Base-by-base conservation (phyloP, 495 filamentous ascomycete species). In the Platismatia glauca region DNA sequence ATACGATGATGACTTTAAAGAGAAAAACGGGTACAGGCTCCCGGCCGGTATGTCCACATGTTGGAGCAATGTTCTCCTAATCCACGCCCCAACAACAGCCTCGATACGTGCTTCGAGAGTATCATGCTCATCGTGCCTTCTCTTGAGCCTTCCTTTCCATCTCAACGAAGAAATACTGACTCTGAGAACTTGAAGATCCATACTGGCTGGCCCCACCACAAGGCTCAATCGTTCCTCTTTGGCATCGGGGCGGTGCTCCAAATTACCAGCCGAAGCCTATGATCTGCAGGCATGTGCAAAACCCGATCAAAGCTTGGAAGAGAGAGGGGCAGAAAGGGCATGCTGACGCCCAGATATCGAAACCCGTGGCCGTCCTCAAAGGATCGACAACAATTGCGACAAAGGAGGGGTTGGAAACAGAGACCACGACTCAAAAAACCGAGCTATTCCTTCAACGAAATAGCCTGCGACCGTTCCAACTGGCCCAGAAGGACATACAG, bases 181-280 rank as follows among this genome's bases (percentile, higher is more conserved):
- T 15, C 18, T 3, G 18, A 43, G 12, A 43, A 20, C 3, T 43
- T 7, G 2, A 13, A 43, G 70, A 72, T 64, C 69, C 70, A 27
- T 71, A 69, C 31, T 72, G 70, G 70, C 55, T 72, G 4, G 64
- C 70, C 20, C 69, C 69, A 29, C 69, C 69, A 4, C 69, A 71
- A 59, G 70, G 70, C 11, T 71, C 69, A 24, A 69, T 72, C n/a
- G 53, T 72, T n/a, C 69, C 70, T 18, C 29, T 72, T 8, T 72
- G 70, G 70, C 70, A 72, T 58, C 59, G 67, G 48, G 70, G 69
- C 8, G 70, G 70, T 12, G 58, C 67, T 22, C 70, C 70, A 7
- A 67, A 71, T 33, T 72, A 72, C 38, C 60, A 72, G 52, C 70
- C 70, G 27, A 72, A 71, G 60, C 70, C 69, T 7, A 63, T 72